phyloP scores from a whole-genome alignment of 345 rosid genomes.

The Eucalyptus regnans region DNA sequence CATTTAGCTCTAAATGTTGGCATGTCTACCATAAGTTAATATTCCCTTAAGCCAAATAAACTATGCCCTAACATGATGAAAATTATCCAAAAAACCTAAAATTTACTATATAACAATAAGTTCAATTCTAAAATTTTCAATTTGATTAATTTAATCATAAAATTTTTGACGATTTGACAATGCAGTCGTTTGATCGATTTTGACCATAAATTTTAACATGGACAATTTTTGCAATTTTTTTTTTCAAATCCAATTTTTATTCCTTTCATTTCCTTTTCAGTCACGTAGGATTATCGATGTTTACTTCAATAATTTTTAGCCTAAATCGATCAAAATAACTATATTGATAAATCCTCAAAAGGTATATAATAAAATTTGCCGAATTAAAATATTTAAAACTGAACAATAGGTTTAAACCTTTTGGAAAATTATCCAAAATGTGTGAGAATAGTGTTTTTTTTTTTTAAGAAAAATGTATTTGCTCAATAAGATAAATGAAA shows the following conservation, averaged over 20 bases:
- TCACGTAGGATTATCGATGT: rapidly evolving
- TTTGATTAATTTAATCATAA: rapidly evolving
- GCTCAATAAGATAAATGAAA: too few species aligned
- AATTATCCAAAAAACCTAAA: neutral
- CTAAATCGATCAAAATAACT: neutral
- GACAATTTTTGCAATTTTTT: neutral
- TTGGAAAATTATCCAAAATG: too few species aligned
- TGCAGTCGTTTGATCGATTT: rapidly evolving
- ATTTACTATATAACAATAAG: rapidly evolving
- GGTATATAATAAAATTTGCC: rapidly evolving
- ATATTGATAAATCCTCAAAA: neutral
- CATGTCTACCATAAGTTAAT: neutral
- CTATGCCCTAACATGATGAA: neutral
- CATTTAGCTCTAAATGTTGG: neutral
- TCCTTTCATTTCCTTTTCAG: neutral
- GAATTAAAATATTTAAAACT: neutral
- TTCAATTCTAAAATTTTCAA: neutral
- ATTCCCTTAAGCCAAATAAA: neutral
- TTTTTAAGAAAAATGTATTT: too few species aligned
- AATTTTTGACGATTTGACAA: rapidly evolving
- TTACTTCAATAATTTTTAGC: neutral
- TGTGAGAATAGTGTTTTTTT: too few species aligned
- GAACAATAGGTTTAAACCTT: too few species aligned
- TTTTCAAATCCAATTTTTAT: neutral
- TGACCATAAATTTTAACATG: neutral